A percentile compares a stretch with the other conserved stretches of the same genome.
Evolutionary conservation across 2,329 filamentous ascomycete genomes (phyloP).

Genomic region (Ilyonectria mors-panacis): DNA sequence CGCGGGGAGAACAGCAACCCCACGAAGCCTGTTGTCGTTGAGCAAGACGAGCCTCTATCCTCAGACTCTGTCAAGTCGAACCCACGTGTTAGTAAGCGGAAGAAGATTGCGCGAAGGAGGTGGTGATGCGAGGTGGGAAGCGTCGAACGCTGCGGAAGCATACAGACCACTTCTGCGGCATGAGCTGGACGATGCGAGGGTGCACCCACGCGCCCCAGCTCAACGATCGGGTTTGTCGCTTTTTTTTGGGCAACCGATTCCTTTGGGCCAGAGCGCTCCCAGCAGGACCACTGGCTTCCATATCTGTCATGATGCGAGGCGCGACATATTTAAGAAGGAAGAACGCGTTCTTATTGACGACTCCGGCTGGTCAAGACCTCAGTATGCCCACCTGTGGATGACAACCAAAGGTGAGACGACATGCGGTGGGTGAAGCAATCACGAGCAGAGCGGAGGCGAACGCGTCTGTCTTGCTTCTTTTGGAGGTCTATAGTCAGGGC

Average conservation of each 20-base stretch:
- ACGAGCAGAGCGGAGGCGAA: too few species aligned
- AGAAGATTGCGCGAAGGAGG: constrained; percentile 59
- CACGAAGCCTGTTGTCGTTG: constrained; percentile 20
- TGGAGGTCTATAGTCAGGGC: constrained; percentile 43
- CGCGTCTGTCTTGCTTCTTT: too few species aligned
- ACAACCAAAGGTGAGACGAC: constrained; percentile 23
- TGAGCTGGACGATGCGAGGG: constrained; percentile 43
- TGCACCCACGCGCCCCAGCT: too few species aligned
- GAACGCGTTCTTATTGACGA: constrained; percentile 45
- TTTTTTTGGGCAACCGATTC: constrained; percentile 44
- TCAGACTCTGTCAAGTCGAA: constrained; percentile 66
- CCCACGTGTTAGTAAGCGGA: constrained; percentile 63
- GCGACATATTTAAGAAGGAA: constrained; percentile 35
- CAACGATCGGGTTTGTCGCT: constrained; percentile 33
- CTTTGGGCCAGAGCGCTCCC: constrained; percentile 51
- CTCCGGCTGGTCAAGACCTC: constrained; percentile 38
- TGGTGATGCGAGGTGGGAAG: constrained; percentile 41
- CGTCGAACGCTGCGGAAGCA: constrained; percentile 31
- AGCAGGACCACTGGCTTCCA: constrained; percentile 47
- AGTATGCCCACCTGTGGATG: constrained; percentile 34
- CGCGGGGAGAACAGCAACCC: constrained; percentile 19
- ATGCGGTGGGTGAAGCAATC: too few species aligned
- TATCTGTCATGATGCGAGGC: constrained; percentile 52
- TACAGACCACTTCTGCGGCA: constrained; percentile 21
- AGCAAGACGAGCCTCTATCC: constrained; percentile 60